Percentiles rank a stretch among this genome's conserved stretches.
phyloP scores from a whole-genome alignment of 148 eudicot genomes.

The Cornus controversa region DNA sequence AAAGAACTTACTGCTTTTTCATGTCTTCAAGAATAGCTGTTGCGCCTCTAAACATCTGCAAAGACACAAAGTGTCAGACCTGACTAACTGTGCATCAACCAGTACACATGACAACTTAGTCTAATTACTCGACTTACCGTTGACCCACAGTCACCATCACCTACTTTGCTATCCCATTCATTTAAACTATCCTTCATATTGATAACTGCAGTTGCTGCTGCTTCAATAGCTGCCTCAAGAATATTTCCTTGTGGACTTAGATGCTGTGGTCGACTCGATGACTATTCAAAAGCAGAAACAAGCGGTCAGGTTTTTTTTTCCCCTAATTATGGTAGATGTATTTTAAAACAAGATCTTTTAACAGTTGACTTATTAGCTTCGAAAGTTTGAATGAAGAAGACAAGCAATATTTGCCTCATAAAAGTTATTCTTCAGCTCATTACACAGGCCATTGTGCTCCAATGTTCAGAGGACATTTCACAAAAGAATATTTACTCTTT shows the following conservation, averaged over 20 bases:
- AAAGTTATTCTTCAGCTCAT: no score
- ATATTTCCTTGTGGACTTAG: constrained; percentile 57
- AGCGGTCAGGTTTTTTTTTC: neutral
- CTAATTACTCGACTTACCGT: constrained; percentile 55
- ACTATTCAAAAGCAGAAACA: constrained; percentile 33
- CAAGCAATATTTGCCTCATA: no score
- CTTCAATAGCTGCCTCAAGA: constrained; percentile 87
- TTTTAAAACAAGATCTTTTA: no score
- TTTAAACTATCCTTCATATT: constrained; percentile 70
- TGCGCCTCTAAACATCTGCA: constrained; percentile 93
- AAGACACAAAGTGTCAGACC: constrained; percentile 25
- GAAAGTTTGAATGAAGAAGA: no score
- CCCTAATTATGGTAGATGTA: no score
- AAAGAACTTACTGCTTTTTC: constrained; percentile 63
- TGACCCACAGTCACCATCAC: constrained; percentile 99
- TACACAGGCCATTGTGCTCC: no score
- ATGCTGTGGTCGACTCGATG: constrained; percentile 61
- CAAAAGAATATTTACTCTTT: no score
- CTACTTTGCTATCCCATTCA: constrained; percentile 97
- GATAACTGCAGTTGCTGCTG: constrained; percentile 70
- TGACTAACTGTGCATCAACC: constrained; percentile 5
- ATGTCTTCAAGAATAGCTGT: constrained; percentile 83
- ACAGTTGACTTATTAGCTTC: no score
- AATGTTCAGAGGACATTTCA: no score
- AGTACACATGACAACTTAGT: neutral